These are phyloP conservation scores for Triticum urartu DNA, from an alignment of 176 grass and related monocot species.

Conservation along the genomic window DNA sequence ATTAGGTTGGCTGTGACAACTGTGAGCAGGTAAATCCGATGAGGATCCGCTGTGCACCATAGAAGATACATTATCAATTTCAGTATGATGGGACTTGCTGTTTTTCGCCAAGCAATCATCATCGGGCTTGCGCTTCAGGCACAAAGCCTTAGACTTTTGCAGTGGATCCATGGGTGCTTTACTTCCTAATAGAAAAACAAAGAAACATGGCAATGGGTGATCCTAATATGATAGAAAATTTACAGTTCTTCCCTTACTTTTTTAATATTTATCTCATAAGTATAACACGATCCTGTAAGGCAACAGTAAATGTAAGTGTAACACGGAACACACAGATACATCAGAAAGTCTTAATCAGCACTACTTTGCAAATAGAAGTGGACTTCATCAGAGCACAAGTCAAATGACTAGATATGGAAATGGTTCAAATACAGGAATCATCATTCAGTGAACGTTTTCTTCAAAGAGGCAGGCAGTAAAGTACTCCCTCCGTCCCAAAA, in stretches of 20 bases:
- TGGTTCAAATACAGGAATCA: background rate
- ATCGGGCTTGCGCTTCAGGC: slow-evolving; percentile 46
- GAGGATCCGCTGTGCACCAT: slow-evolving; percentile 2
- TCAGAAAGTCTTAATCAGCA: background rate
- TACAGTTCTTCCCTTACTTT: slow-evolving; percentile 18
- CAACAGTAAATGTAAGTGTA: slow-evolving; percentile 17
- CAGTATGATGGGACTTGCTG: background rate
- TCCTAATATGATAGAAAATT: slow-evolving; percentile 32
- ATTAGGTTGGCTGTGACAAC: slow-evolving; percentile 35
- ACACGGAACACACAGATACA: background rate
- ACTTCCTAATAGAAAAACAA: slow-evolving; percentile 16
- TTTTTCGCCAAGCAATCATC: slow-evolving; percentile 28
- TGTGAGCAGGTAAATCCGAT: slow-evolving; percentile 4
- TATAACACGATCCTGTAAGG: slow-evolving; percentile 24
- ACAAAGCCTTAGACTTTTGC: slow-evolving; percentile 3
- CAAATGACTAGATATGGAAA: background rate
- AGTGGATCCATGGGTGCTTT: slow-evolving; percentile 27
- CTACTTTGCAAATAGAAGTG: background rate
- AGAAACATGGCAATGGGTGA: slow-evolving; percentile 17
- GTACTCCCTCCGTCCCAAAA: background rate
- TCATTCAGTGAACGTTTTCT: background rate
- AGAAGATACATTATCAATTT: slow-evolving; percentile 10
- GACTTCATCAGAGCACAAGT: background rate
- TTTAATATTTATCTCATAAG: slow-evolving; percentile 15
- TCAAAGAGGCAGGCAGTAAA: background rate